These are phyloP conservation scores for Trichoderma aggressivum DNA, from an alignment of 2,329 filamentous ascomycete species.

Conservation along the genomic window DNA sequence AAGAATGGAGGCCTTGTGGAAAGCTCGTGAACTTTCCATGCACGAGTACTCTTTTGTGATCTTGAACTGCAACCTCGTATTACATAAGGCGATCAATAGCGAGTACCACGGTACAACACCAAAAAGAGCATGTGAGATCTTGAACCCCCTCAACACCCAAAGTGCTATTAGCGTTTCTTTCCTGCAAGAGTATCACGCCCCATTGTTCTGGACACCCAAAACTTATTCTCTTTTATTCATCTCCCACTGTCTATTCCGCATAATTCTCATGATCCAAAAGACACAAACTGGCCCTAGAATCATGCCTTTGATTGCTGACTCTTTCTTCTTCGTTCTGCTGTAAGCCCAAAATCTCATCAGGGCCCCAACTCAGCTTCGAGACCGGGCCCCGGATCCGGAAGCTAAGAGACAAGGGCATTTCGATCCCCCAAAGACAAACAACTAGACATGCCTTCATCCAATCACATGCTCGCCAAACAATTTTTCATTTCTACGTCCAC, in stretches of 20 bases:
- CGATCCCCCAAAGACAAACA: not conserved
- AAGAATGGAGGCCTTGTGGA: not conserved
- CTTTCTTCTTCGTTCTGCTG: not conserved
- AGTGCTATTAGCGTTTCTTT: not conserved
- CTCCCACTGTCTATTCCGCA: not conserved
- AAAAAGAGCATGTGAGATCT: not conserved
- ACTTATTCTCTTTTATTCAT: not conserved
- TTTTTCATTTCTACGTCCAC: slow-evolving; percentile 6
- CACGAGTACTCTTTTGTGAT: not conserved
- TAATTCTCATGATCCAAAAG: not conserved
- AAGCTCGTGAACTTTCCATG: not conserved
- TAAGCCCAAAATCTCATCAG: not conserved
- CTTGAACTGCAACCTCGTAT: not conserved
- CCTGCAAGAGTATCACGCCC: not conserved
- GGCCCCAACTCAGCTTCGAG: not conserved
- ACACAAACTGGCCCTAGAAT: not conserved
- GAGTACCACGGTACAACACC: not conserved
- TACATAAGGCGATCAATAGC: not conserved
- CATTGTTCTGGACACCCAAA: not conserved
- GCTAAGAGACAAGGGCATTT: not conserved
- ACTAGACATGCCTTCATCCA: not conserved
- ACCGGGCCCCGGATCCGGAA: not conserved
- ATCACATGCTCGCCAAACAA: slow-evolving; percentile 5
- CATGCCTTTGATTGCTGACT: not conserved
- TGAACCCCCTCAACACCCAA: not conserved